Base-by-base conservation (phyloP, 768 basidiomycete genomes). In the Gyrodon lividus region DNA sequence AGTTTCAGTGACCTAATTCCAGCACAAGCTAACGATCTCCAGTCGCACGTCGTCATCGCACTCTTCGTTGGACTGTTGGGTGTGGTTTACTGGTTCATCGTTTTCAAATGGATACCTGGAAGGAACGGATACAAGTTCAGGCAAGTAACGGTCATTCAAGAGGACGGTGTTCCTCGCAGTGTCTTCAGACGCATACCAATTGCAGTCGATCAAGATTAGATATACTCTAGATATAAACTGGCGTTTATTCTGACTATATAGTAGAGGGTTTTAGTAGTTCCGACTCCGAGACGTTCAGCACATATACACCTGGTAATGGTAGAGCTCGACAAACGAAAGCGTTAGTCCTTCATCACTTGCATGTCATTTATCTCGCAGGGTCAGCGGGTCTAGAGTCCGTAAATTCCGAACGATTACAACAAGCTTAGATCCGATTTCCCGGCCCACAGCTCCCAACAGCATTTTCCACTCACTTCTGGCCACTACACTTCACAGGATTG, bases 111-210 rank as follows among this genome's bases (percentile, higher is more conserved):
- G 76, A 67, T 81, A 28, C 84, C 84, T 3, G 59, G 57, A 51
- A 70, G 59, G 51, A 67, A 68, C 13, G 76, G 79, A 49, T 86
- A 84, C 58, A 66, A n/a, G 35, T 68, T 86, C 5, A 66, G 72
- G 58, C 70, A 79, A 33, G 73, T 74, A 43, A 76, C 72, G 60
- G 66, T 77, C 14, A 49, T 75, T 8, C 77, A 82, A 56, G 76
- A 78, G 6, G 83, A 87, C 60, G 84, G 84, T 0, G 74, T 82
- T 7, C 68, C 81, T n/a, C 71, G 83, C 52, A 77, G 66, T 48
- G 76, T 80, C 1, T 79, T 86, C 49, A 71, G 62, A 46, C 74
- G 72, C 49, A 65, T 78, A 41, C 61, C 70, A 23, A 10, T 38
- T 7, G 24, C 24, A 26, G 24, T n/a, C 24, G 24, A 26, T 26